Percentiles rank a stretch among this genome's conserved stretches.
Conservation (phyloP, 306 rosid genomes). For the Casuarina cunninghamiana region DNA sequence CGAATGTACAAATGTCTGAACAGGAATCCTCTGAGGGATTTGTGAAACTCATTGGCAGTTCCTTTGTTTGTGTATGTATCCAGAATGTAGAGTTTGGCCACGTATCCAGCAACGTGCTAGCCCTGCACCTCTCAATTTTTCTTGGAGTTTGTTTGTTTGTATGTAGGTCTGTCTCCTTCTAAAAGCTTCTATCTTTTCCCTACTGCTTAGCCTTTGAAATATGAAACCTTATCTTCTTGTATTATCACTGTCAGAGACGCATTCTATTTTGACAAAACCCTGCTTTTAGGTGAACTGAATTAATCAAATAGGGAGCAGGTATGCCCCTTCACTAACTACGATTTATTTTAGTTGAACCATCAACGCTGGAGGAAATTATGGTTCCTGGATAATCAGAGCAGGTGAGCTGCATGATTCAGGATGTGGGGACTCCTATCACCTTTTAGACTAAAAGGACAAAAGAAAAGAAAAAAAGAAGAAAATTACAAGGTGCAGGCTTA, state of each 20-base stretch:
- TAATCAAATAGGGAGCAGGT: conserved; percentile 16
- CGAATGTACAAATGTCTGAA: conserved; percentile 22
- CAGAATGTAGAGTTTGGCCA: neutral
- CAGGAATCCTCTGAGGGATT: too few relatives aligned
- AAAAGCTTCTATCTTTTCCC: neutral
- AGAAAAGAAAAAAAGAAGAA: too few relatives aligned
- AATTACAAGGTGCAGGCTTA: too few relatives aligned
- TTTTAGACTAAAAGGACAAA: too few relatives aligned
- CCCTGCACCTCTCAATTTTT: conserved; percentile 20
- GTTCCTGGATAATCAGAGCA: too few relatives aligned
- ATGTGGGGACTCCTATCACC: too few relatives aligned
- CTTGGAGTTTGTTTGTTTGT: conserved; percentile 8
- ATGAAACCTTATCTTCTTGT: neutral
- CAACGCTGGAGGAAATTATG: neutral
- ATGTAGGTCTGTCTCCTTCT: neutral
- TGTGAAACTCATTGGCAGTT: conserved; percentile 16
- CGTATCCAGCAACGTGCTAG: conserved; percentile 9
- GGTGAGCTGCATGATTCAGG: too few relatives aligned
- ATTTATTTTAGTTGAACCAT: neutral
- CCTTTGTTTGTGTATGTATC: conserved; percentile 13
- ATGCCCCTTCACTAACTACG: neutral
- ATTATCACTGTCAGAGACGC: neutral
- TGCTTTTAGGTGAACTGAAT: conserved; percentile 12
- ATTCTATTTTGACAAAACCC: conserved; percentile 5
- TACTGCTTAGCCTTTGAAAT: neutral